Percentiles rank a stretch among this genome's conserved stretches.
Evolutionary conservation across 169 alveolate species (phyloP).

Genomic region (Cryptosporidium ubiquitum): DNA sequence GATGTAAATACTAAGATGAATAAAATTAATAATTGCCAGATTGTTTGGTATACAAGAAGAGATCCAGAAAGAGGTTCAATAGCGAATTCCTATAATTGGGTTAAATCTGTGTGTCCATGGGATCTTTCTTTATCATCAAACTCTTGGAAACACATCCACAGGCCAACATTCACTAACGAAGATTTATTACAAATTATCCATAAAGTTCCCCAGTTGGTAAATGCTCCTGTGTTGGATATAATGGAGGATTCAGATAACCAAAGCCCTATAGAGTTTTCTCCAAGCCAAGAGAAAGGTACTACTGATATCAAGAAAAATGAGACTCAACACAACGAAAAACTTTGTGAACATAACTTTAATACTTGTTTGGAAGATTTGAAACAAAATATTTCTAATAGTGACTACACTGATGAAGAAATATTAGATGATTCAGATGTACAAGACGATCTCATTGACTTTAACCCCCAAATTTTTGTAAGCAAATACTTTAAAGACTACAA

Average conservation of each 20-base stretch:
- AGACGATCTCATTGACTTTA: conserved; percentile 21
- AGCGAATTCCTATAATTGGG: conserved; percentile 77
- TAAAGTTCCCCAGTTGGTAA: conserved; percentile 75
- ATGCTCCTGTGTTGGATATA: conserved; percentile 67
- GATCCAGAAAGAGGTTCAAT: conserved; percentile 77
- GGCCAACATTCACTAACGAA: conserved; percentile 77
- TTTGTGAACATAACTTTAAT: neutral
- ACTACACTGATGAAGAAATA: conserved; percentile 60
- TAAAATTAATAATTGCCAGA: conserved; percentile 78
- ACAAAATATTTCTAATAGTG: conserved; percentile 28
- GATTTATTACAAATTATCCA: conserved; percentile 76
- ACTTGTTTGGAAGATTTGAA: neutral
- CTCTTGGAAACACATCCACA: conserved; percentile 74
- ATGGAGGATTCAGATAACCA: conserved; percentile 48
- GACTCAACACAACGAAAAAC: neutral
- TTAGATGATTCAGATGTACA: conserved; percentile 44
- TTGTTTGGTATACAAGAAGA: conserved; percentile 79
- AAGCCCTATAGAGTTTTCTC: neutral
- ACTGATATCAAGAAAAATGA: neutral
- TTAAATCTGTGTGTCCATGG: conserved; percentile 79
- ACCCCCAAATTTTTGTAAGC: conserved; percentile 35
- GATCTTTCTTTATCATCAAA: conserved; percentile 74
- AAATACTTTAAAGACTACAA: conserved; percentile 29
- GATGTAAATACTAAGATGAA: conserved; percentile 71
- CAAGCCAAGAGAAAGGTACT: neutral